Conservation (phyloP, 164 flowering plant genomes). For the Litsea cubeba region DNA sequence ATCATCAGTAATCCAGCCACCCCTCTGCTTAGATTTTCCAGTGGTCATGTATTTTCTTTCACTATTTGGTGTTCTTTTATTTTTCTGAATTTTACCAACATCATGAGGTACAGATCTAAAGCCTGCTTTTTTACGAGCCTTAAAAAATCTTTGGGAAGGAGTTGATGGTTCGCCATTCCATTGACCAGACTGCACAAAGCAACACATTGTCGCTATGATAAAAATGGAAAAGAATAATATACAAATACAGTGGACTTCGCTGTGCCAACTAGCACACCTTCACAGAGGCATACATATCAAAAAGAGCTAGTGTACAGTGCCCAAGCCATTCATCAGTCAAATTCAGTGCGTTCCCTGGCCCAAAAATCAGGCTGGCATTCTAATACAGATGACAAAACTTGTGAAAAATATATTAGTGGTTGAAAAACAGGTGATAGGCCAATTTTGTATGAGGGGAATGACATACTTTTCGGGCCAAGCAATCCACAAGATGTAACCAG, state of each 20-base stretch:
- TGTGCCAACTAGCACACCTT: neutral
- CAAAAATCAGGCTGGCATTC: neutral
- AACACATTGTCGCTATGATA: neutral
- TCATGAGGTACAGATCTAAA: constrained; percentile 25
- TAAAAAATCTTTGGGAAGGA: constrained; percentile 11
- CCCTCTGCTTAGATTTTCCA: constrained; percentile 37
- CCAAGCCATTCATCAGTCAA: neutral
- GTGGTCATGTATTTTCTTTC: neutral
- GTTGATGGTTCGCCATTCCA: constrained; percentile 18
- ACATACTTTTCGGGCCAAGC: neutral
- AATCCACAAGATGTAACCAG: neutral
- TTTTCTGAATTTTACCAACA: constrained; percentile 31
- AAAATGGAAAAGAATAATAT: neutral
- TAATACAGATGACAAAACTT: neutral
- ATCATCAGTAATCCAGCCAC: constrained; percentile 55
- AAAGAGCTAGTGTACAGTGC: neutral
- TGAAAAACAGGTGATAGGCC: neutral
- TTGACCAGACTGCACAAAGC: constrained; percentile 19
- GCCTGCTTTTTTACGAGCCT: constrained; percentile 10
- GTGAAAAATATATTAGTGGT: neutral
- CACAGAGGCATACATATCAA: neutral
- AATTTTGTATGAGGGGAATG: neutral
- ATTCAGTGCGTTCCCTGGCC: neutral
- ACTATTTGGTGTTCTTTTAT: constrained; percentile 20
- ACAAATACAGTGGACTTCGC: neutral